A percentile compares a stretch with the other conserved stretches of the same genome.
Conservation (phyloP, 495 filamentous ascomycete species). For the Podospora sp. region DNA sequence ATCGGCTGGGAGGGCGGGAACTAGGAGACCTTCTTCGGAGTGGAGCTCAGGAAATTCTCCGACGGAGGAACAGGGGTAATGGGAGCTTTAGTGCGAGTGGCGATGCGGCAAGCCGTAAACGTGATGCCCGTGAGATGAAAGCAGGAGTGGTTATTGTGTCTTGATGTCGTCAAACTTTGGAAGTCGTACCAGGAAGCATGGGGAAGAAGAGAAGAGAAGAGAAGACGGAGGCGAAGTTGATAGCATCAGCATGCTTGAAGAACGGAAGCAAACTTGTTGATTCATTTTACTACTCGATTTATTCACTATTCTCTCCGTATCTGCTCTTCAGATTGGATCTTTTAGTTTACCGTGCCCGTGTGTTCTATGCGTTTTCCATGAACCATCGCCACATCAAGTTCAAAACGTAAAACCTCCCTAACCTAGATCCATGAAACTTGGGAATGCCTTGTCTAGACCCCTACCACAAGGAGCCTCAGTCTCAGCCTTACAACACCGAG, state of each 20-base stretch:
- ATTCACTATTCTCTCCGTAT: background rate
- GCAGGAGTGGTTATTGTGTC: background rate
- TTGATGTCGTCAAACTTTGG: background rate
- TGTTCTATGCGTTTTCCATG: background rate
- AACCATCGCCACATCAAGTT: no score
- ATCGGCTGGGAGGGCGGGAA: slow-evolving; percentile 73
- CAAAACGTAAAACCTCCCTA: no score
- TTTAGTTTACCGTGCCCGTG: background rate
- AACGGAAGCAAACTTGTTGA: background rate
- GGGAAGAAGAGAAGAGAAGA: background rate
- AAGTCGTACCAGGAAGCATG: background rate
- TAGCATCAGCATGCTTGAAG: background rate
- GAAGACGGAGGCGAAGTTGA: background rate
- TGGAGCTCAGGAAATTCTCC: slow-evolving; percentile 7
- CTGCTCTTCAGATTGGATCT: background rate
- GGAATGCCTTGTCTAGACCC: background rate
- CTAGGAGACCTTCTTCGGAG: slow-evolving; percentile 25
- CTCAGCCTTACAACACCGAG: background rate
- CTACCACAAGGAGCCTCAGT: background rate
- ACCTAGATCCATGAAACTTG: no score
- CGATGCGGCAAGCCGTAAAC: background rate
- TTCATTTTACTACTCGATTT: background rate
- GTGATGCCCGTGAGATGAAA: background rate
- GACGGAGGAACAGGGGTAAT: background rate
- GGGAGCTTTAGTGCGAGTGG: slow-evolving; percentile 11